Evolutionary conservation across 164 flowering plant genomes (phyloP), one percentile per base, ranked within the genome.

Genomic region (Aristolochia fimbriata): DNA sequence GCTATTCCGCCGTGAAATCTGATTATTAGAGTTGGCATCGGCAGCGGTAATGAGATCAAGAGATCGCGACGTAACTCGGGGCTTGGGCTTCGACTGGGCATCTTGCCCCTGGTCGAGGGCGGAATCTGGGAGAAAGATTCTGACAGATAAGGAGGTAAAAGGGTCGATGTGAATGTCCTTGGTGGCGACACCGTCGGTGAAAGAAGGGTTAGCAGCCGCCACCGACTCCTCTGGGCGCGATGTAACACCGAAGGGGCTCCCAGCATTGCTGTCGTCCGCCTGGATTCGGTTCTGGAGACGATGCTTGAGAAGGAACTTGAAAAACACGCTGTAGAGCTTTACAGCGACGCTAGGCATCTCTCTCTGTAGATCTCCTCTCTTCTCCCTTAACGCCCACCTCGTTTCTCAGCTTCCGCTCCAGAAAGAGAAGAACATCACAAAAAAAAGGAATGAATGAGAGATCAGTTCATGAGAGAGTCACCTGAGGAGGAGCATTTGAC

Each of bases 131-230:
- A 86, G 78, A 68, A 82, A 86, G 57, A 84, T 76, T 20, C 89
- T 78, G 30, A 84, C 43, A 6, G 85, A 75, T 47, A 86, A 78
- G 54, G 88, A 76, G 20, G 86, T 73, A 45, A 59, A 66, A 51
- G 92, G 75, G 47, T 86, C 89, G 52, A 92, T 84, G 64, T 92
- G 98, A 56, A 89, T 81, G 63, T 92, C 97, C 66, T 92, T 92
- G 49, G 96, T 89, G 59, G 98, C 97, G 16, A 92, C 91, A n/a
- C 94, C 94, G 48, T 93, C 98, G 66, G 84, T 58, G 71, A 93
- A 93, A 16, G 79, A 65, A 4, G 98, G 96, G 51, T 88, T 93
- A 11, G 82, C 78, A 2, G 97, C 80, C 19, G 78, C 82, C 8
- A 80, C 69, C 4, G 91, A 67, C 56, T 87, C 97, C 6, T 82